phyloP scores from a whole-genome alignment of 352 stramenopile species.

The Globisporangium camurandrum region DNA sequence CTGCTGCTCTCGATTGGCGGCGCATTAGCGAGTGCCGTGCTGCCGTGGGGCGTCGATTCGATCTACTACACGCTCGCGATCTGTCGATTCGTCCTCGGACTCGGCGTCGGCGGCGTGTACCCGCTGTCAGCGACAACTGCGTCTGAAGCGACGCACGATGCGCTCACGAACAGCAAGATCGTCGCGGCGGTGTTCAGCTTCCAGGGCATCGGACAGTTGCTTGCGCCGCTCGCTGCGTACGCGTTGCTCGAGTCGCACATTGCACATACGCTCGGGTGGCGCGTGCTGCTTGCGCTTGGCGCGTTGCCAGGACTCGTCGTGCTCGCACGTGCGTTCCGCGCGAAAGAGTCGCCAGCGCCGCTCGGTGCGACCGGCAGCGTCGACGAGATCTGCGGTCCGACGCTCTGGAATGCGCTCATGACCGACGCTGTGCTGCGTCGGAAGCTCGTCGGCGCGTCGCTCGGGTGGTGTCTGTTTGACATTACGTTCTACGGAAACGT shows the following conservation, averaged over 20 bases:
- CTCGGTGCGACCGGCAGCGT: too few relatives aligned
- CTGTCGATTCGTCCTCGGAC: conserved; percentile 64
- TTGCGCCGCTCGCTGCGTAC: conserved; percentile 6
- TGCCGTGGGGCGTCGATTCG: conserved; percentile 42
- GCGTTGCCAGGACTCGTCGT: conserved; percentile 7
- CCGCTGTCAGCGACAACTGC: conserved; percentile 70
- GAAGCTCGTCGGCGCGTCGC: conserved; percentile 70
- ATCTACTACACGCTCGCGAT: conserved; percentile 60
- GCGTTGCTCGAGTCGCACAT: conserved; percentile 7
- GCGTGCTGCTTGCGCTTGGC: conserved; percentile 3
- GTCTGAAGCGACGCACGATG: conserved; percentile 9
- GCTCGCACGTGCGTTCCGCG: conserved; percentile 25
- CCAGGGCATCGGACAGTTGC: conserved; percentile 9
- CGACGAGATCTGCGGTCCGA: conserved; percentile 16
- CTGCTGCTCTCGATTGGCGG: conserved; percentile 63
- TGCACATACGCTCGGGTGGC: conserved; percentile 6
- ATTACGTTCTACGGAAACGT: conserved; percentile 88
- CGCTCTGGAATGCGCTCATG: conserved; percentile 14
- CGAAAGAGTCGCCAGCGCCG: conserved; percentile 43
- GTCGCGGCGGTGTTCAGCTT: conserved; percentile 21
- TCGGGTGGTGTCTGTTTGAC: conserved; percentile 91
- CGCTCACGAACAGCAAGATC: conserved; percentile 49
- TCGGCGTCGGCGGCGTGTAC: conserved; percentile 79
- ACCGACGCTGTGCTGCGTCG: conserved; percentile 24
- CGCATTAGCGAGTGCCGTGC: conserved; percentile 38